Evolutionary conservation across 202 grass and related monocot genomes (phyloP), one percentile per base, ranked within the genome.

Genomic region (Musa balbisiana): DNA sequence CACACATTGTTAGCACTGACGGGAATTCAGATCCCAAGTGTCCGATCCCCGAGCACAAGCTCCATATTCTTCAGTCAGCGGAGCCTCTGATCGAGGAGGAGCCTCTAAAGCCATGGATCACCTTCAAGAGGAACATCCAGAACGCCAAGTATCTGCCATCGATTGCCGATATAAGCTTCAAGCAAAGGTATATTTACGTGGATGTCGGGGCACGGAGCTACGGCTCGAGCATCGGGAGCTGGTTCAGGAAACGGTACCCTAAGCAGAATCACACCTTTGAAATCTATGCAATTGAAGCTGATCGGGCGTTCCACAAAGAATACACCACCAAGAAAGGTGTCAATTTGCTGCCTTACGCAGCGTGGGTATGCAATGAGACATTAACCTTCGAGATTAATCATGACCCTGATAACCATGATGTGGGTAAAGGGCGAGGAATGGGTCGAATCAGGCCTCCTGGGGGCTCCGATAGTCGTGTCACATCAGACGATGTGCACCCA

Each of bases 231-330:
- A 92, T 98, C 50, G 94, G 91, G 29, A 76, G 90, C 83, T 94
- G 95, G 91, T 98, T 98, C 85, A 85, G 80, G 62, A 98, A 98
- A 62, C 95, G 88, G 55, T 98, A 98, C 80, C 95, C 91, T 1
- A 98, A 92, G 84, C 95, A 92, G 85, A 98, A 98, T 75, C 95
- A 87, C 63, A 94, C 87, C 52, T 98, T 98, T 71, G 73, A 90
- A 74, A 86, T 98, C 29, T 98, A 86, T 64, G 95, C 95, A 71
- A 81, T 98, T 0, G 95, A 98, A 78, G 95, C 95, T 9, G 95
- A 98, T 54, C 79, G 79, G 2, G 79, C 87, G 15, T 98, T 98
- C 83, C 89, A 94, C 54, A 64, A 73, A 1, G 95, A 98, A 71
- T 98, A 98, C 3, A 86, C 85, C 49, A 17, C 79, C 0, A 98